phyloP scores from a whole-genome alignment of 306 rosid species.

The Canavalia ensiformis region DNA sequence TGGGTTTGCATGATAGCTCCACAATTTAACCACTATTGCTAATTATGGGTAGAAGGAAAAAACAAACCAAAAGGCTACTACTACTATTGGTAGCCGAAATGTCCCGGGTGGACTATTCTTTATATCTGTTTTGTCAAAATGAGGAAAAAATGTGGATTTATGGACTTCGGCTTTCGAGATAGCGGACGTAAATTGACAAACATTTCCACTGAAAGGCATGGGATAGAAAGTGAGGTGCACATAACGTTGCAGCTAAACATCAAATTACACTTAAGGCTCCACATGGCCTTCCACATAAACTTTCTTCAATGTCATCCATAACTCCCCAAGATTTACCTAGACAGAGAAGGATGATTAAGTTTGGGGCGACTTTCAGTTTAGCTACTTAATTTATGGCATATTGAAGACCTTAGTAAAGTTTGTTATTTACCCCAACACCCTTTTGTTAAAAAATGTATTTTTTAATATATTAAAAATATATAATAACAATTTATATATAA shows the following conservation, averaged over 20 bases:
- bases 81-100: constrained; percentile 4
- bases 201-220: not conserved
- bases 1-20: not conserved
- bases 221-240: constrained; percentile 4
- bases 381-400: too few species aligned
- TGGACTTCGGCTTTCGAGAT: not conserved
- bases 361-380: not conserved
- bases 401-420: not conserved
- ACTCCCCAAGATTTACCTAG: not conserved
- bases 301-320: constrained; percentile 1
- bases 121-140: constrained; percentile 33
- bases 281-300: not conserved
- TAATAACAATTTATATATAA: too few species aligned
- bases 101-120: not conserved
- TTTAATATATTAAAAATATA: too few species aligned
- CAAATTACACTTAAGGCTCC: not conserved
- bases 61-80: not conserved
- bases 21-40: constrained; percentile 16
- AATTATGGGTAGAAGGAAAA: not conserved
- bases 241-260: not conserved
- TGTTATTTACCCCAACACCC: not conserved
- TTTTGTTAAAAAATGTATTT: not conserved
- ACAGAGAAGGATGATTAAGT: not conserved
- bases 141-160: constrained; percentile 12
- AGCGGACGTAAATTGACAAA: not conserved